Evolutionary conservation across 257 asterid species (phyloP).

Genomic region (Jasminum sambac): DNA sequence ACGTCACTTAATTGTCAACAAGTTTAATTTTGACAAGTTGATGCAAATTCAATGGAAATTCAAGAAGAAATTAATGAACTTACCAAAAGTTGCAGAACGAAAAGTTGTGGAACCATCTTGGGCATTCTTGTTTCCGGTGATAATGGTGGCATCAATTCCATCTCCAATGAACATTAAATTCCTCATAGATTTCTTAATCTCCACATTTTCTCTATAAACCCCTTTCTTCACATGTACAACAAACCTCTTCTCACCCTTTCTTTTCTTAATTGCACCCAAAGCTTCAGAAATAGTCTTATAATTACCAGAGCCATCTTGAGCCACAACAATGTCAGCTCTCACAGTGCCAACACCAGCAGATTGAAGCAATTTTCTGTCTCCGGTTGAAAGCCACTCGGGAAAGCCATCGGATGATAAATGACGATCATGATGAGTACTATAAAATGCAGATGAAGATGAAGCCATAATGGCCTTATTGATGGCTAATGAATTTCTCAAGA

Average conservation of each 20-base stretch:
- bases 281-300: conserved; percentile 54
- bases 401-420: conserved; percentile 30
- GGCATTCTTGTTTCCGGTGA: conserved; percentile 44
- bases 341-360: conserved; percentile 16
- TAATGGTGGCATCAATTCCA: conserved; percentile 65
- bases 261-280: conserved; percentile 31
- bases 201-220: conserved; percentile 57
- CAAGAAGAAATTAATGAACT: conserved; percentile 8
- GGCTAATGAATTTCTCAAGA: conserved; percentile 60
- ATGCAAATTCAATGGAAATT: neutral
- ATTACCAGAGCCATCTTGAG: conserved; percentile 67
- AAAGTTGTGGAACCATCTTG: conserved; percentile 59
- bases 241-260: conserved; percentile 39
- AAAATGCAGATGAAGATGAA: neutral
- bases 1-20: too few species aligned
- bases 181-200: conserved; percentile 44
- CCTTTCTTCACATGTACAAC: conserved; percentile 68
- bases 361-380: conserved; percentile 45
- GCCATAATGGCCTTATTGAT: conserved; percentile 42
- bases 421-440: conserved; percentile 18
- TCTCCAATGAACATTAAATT: conserved; percentile 68
- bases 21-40: neutral
- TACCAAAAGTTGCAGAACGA: conserved; percentile 79
- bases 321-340: conserved; percentile 49
- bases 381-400: conserved; percentile 46